phyloP scores from a whole-genome alignment of 2,329 filamentous ascomycete genomes.

The Exophiala calicioides region DNA sequence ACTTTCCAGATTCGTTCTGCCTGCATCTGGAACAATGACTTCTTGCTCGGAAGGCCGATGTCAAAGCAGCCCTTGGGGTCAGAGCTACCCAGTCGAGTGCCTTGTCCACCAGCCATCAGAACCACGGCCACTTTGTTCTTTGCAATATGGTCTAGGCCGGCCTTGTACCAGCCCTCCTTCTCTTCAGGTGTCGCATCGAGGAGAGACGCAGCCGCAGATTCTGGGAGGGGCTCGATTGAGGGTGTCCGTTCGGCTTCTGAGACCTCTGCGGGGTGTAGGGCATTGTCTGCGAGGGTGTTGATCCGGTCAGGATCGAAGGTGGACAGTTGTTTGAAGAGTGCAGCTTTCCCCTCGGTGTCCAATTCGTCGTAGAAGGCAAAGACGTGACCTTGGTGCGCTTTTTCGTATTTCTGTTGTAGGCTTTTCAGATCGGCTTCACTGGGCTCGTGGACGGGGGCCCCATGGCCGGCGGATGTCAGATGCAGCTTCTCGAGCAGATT shows the following conservation, averaged over 20 bases:
- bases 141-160: constrained; percentile 65
- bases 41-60: constrained; percentile 87
- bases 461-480: constrained; percentile 37
- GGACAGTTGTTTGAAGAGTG: constrained; percentile 78
- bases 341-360: constrained; percentile 68
- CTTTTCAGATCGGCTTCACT: constrained; percentile 65
- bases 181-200: constrained; percentile 81
- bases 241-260: constrained; percentile 50
- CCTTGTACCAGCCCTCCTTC: constrained; percentile 79
- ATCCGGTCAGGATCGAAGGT: constrained; percentile 82
- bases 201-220: constrained; percentile 82
- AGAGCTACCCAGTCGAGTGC: constrained; percentile 89
- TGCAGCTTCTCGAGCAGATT: constrained; percentile 52
- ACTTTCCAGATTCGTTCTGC: constrained; percentile 89
- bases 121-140: constrained; percentile 78
- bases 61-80: constrained; percentile 97
- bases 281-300: constrained; percentile 80
- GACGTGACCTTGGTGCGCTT: constrained; percentile 77
- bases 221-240: constrained; percentile 82
- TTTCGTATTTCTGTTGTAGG: constrained; percentile 71
- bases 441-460: constrained; percentile 50
- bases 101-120: constrained; percentile 95
- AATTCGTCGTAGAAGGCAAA: constrained; percentile 87
- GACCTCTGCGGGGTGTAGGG: constrained; percentile 71
- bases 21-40: constrained; percentile 97